Evolutionary conservation across 1,284 basidiomycete genomes (phyloP), one percentile per base, ranked within the genome.

Genomic region (Melampsora medusae): DNA sequence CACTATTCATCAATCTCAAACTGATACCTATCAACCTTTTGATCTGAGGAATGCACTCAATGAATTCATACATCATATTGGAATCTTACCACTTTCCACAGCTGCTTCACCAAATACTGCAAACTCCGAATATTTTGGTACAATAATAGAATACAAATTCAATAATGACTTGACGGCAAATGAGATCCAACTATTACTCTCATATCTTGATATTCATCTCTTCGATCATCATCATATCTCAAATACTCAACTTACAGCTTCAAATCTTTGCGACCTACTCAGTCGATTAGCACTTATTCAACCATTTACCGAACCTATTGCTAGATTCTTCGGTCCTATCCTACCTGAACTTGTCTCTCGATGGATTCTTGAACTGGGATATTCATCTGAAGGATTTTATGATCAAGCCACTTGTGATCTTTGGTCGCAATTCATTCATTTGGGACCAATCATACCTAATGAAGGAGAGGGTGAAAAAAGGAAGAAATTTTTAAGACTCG

Each of bases 281-380:
- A 42, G 59, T 49, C 67, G 60, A 38, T 42, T 77, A 1, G 46
- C 74, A 31, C 67, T 77, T 10, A 25, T 65, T n/a, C 60, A 59
- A 53, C 50, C 74, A 5, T 77, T 77, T 35, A 77, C 74, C 31
- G 31, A 42, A 16, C 49, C 60, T 46, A 60, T 77, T 25, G 59
- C 67, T n/a, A 25, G 35, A 35, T 33, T 69, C 49, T 77, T 77
- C 25, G 12, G 56, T 33, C 61, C 74, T 38, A 64, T 77, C 25
- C 31, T 77, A 35, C 67, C 74, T 25, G 67, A 77, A 65, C 22
- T 77, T 2, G 74, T 48, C 17, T 64, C 74, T 16, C 67, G 66
- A 42, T 76, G 73, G 73, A 49, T 76, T 25, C 35, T 64, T 14
- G n/a, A 25, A 22, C 35, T 77, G 9, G 33, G 50, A 10, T 62